phyloP scores from a whole-genome alignment of 352 stramenopile species.

The Peronospora tabacina region DNA sequence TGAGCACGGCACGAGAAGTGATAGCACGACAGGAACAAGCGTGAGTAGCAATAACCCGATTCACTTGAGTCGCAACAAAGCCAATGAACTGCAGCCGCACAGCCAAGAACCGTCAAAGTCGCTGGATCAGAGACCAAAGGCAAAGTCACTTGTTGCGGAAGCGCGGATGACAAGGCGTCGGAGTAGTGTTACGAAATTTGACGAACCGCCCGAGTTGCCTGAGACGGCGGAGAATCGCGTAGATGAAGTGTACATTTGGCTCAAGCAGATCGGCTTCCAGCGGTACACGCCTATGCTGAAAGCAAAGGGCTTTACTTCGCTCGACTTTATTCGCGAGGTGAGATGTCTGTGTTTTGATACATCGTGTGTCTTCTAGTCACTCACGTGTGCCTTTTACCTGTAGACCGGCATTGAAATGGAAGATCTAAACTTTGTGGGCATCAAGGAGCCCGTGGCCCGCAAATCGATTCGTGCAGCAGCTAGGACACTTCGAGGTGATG shows the following conservation, averaged over 20 bases:
- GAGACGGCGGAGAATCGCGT: constrained; percentile 40
- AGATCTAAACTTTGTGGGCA: constrained; percentile 80
- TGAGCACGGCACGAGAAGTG: constrained; percentile 31
- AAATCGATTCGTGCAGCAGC: constrained; percentile 55
- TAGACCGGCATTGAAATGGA: constrained; percentile 82
- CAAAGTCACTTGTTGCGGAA: constrained; percentile 15
- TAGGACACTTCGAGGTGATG: constrained; percentile 41
- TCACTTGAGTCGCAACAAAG: constrained; percentile 21
- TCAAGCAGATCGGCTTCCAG: constrained; percentile 51
- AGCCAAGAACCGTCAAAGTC: constrained; percentile 8
- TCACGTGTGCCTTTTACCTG: constrained; percentile 10
- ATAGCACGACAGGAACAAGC: constrained; percentile 28
- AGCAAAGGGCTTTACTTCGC: constrained; percentile 62
- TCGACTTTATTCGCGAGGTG: constrained; percentile 85
- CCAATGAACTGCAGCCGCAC: constrained; percentile 13
- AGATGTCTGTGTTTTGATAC: constrained; percentile 3
- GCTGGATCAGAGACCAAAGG: constrained; percentile 13
- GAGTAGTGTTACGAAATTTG: constrained; percentile 24
- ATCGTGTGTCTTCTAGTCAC: background rate
- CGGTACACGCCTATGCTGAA: constrained; percentile 61
- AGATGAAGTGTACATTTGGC: constrained; percentile 73
- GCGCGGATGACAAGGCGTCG: constrained; percentile 23
- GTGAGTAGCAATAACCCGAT: constrained; percentile 29
- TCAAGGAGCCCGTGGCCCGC: constrained; percentile 56
- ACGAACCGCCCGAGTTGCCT: constrained; percentile 23